These are phyloP conservation scores for Sporothrix euskadiensis DNA, from an alignment of 2,329 filamentous ascomycete species.

Conservation along the genomic window DNA sequence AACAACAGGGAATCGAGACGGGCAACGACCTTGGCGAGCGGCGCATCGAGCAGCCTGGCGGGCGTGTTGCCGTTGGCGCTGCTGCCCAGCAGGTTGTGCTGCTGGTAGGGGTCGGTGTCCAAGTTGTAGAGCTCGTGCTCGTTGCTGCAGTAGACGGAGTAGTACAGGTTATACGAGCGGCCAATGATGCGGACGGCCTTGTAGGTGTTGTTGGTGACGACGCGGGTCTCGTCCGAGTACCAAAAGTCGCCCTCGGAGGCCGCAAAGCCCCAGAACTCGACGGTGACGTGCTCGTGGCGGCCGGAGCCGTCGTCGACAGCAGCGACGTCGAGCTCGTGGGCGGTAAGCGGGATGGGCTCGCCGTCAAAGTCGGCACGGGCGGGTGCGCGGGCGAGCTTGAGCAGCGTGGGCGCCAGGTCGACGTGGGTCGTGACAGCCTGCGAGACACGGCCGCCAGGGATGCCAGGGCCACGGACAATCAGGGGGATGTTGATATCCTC, in stretches of 20 bases:
- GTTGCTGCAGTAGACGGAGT: conserved; percentile 68
- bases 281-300: conserved; percentile 56
- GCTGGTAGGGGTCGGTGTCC: conserved; percentile 55
- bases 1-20: conserved; percentile 61
- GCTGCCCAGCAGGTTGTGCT: conserved; percentile 46
- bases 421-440: conserved; percentile 59
- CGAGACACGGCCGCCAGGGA: conserved; percentile 46
- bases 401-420: conserved; percentile 62
- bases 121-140: conserved; percentile 63
- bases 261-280: conserved; percentile 58
- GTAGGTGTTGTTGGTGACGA: conserved; percentile 56
- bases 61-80: conserved; percentile 27
- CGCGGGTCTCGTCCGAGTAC: conserved; percentile 32
- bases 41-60: conserved; percentile 39
- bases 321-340: conserved; percentile 34
- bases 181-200: conserved; percentile 59
- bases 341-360: conserved; percentile 49
- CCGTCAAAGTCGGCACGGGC: conserved; percentile 56
- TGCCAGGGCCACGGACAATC: conserved; percentile 59
- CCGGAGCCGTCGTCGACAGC: conserved; percentile 19
- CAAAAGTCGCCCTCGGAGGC: conserved; percentile 42
- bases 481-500: conserved; percentile 62
- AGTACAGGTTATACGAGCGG: conserved; percentile 60
- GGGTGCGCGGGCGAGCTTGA: conserved; percentile 46
- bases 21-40: conserved; percentile 45